Percentiles rank a stretch among this genome's conserved stretches.
phyloP scores from a whole-genome alignment of 176 grass and related monocot genomes.

The Oryza punctata region DNA sequence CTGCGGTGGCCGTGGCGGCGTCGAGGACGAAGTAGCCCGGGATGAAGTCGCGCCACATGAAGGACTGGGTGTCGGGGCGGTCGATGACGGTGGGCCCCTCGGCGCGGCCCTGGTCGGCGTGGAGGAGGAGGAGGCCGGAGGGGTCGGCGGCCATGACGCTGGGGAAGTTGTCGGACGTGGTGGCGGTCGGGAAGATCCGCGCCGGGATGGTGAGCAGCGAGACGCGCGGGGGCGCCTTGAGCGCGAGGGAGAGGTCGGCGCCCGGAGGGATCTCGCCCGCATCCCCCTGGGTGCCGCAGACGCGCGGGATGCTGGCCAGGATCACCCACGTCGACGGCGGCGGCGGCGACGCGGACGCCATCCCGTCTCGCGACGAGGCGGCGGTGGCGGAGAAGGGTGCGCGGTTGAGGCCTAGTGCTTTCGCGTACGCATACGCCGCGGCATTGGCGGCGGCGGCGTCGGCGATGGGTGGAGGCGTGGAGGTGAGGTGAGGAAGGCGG shows the following conservation, averaged over 20 bases:
- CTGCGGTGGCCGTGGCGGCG: not conserved
- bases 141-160: constrained; percentile 17
- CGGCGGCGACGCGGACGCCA: constrained; percentile 8
- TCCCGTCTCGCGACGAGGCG: not conserved
- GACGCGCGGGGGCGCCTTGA: not conserved
- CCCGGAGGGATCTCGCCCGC: not conserved
- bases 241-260: constrained; percentile 21
- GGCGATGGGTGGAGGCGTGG: no score
- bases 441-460: no score
- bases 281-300: not conserved
- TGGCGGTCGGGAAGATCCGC: not conserved
- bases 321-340: constrained; percentile 14
- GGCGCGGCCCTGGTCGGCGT: not conserved
- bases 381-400: no score
- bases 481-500: no score
- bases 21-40: constrained; percentile 30
- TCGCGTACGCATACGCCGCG: no score
- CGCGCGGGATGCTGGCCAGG: not conserved
- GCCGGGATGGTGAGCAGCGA: constrained; percentile 12
- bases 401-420: no score
- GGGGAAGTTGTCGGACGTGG: not conserved
- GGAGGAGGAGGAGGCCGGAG: constrained; percentile 30
- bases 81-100: not conserved
- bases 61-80: not conserved
- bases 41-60: constrained; percentile 26